A percentile compares a stretch with the other conserved stretches of the same genome.
Evolutionary conservation across 345 rosid species (phyloP).

Genomic region (Arabidopsis thaliana): DNA sequence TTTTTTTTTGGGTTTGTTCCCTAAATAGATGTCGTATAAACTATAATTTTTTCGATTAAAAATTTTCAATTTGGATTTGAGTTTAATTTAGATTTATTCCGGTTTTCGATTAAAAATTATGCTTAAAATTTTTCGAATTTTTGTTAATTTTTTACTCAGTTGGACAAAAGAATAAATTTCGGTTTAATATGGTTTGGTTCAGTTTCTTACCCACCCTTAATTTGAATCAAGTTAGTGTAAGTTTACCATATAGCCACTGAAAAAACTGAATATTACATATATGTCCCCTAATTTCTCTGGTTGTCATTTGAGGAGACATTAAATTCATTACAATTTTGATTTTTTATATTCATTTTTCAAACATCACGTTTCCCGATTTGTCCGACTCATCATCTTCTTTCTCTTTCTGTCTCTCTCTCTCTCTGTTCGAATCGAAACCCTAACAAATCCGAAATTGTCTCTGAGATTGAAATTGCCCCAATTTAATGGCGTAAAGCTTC

Average conservation of each 20-base stretch:
- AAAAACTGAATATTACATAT: neutral
- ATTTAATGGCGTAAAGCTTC: conserved; percentile 30
- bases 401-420: conserved; percentile 9
- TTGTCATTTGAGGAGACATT: conserved; percentile 11
- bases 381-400: conserved; percentile 30
- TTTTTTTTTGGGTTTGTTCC: no score
- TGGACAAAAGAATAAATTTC: neutral
- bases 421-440: conserved; percentile 27
- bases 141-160: no score
- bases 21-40: no score
- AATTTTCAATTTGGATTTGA: no score
- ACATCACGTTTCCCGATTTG: conserved; percentile 25
- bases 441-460: conserved; percentile 33
- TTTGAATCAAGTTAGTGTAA: neutral
- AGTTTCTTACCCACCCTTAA: neutral
- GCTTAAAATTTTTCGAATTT: no score
- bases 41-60: no score
- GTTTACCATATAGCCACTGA: neutral
- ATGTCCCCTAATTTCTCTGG: conserved; percentile 2
- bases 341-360: conserved; percentile 17
- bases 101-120: no score
- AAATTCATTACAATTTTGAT: neutral
- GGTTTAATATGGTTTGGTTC: neutral
- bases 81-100: no score
- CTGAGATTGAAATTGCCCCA: conserved; percentile 26